phyloP scores from a whole-genome alignment of 768 basidiomycete species.

The Boletus fagicola region DNA sequence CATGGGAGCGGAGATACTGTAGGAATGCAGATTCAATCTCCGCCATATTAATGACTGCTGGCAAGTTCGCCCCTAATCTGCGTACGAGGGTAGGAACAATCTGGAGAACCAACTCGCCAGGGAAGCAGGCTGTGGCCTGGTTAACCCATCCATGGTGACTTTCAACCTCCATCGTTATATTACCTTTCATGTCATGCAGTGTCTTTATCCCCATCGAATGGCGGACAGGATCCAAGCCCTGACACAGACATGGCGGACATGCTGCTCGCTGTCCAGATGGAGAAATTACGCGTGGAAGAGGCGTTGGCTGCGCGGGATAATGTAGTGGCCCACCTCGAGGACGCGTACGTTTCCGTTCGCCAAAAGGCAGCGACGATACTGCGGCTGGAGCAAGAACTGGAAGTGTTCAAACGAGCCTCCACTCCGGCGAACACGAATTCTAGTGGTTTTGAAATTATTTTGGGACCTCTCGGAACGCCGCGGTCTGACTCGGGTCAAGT shows the following conservation, averaged over 20 bases:
- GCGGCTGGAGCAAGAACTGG: slow-evolving; percentile 43
- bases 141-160: slow-evolving; percentile 15
- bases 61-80: slow-evolving; percentile 4
- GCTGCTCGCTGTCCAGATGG: slow-evolving; percentile 53
- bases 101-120: slow-evolving; percentile 4
- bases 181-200: background rate
- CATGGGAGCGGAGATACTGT: too few species aligned
- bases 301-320: slow-evolving; percentile 63
- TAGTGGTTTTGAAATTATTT: background rate
- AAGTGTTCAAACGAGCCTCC: slow-evolving; percentile 24
- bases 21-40: too few species aligned
- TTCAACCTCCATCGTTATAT: background rate
- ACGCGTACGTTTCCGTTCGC: slow-evolving; percentile 59
- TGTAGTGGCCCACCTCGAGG: slow-evolving; percentile 53
- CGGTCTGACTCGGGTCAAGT: background rate
- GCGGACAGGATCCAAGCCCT: slow-evolving; percentile 13
- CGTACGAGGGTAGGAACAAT: background rate
- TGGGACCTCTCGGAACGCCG: background rate
- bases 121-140: slow-evolving; percentile 3
- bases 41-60: too few species aligned
- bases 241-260: slow-evolving; percentile 39
- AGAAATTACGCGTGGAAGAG: slow-evolving; percentile 52
- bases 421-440: slow-evolving; percentile 22
- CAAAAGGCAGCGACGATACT: slow-evolving; percentile 56
- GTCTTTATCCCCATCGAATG: background rate